Conservation (phyloP, 768 basidiomycete species). For the Dacryopinax primogenitus region DNA sequence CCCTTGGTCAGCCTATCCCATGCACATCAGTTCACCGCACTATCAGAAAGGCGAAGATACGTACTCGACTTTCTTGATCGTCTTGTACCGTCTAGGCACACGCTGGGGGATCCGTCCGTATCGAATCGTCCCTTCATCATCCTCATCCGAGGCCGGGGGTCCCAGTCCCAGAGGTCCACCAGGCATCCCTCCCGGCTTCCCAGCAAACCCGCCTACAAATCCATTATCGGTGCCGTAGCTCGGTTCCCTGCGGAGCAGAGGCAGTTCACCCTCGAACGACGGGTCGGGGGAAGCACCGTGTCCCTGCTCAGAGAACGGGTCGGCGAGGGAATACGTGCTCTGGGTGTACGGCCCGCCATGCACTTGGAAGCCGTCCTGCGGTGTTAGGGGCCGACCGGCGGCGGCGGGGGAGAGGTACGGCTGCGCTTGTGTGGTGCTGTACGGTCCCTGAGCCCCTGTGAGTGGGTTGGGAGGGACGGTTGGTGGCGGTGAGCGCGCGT, state of each 20-base stretch:
- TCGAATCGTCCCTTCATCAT: slow-evolving; percentile 30
- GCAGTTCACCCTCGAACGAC: background rate
- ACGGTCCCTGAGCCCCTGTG: background rate
- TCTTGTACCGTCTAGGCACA: slow-evolving; percentile 81
- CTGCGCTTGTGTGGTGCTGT: background rate
- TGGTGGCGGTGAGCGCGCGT: background rate
- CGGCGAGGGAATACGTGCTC: background rate
- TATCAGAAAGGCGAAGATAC: slow-evolving; percentile 21
- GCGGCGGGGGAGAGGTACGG: slow-evolving; percentile 6
- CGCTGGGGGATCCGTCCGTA: slow-evolving; percentile 88
- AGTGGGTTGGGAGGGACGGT: background rate
- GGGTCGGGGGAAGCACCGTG: background rate
- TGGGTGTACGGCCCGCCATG: slow-evolving; percentile 4
- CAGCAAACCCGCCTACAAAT: background rate
- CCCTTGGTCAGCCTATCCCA: slow-evolving; percentile 63
- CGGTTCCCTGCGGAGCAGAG: background rate
- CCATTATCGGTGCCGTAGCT: background rate
- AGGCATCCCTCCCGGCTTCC: background rate
- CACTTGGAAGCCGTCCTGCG: slow-evolving; percentile 5
- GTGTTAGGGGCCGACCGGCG: background rate
- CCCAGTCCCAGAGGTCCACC: background rate
- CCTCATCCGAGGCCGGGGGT: too few relatives aligned
- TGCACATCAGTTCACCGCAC: background rate
- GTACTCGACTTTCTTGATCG: slow-evolving; percentile 80
- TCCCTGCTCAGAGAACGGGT: background rate